Evolutionary conservation across 78 protist genomes (phyloP).

Genomic region (Corallochytrium limacisporum): DNA sequence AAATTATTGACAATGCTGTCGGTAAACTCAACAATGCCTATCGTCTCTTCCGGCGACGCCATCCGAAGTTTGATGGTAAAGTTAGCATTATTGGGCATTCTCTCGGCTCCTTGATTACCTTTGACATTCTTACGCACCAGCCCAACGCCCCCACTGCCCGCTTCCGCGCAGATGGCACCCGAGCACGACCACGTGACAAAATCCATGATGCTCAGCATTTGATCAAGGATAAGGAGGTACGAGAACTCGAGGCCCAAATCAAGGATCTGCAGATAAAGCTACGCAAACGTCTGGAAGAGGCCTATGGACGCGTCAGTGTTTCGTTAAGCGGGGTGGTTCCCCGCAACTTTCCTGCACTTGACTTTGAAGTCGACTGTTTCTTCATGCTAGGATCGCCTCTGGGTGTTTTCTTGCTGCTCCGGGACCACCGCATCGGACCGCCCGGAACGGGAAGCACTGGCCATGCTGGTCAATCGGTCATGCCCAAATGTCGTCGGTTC

Average conservation of each 20-base stretch:
- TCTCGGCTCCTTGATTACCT: neutral
- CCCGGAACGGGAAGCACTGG: neutral
- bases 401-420: constrained; percentile 3
- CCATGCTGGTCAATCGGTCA: neutral
- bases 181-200: neutral
- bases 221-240: neutral
- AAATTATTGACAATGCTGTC: neutral
- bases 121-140: constrained; percentile 9
- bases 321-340: too few species aligned
- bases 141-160: too few species aligned
- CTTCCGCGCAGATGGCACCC: neutral
- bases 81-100: neutral
- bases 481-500: constrained; percentile 7
- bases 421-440: neutral
- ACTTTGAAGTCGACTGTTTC: neutral
- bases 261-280: neutral
- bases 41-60: neutral
- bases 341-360: neutral
- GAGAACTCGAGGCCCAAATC: neutral
- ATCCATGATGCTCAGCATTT: neutral
- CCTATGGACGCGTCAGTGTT: neutral
- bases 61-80: neutral
- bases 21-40: neutral
- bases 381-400: constrained; percentile 14
- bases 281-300: neutral